Evolutionary conservation across 2,329 filamentous ascomycete genomes (phyloP).

Genomic region (Botrytis pseudocinerea): DNA sequence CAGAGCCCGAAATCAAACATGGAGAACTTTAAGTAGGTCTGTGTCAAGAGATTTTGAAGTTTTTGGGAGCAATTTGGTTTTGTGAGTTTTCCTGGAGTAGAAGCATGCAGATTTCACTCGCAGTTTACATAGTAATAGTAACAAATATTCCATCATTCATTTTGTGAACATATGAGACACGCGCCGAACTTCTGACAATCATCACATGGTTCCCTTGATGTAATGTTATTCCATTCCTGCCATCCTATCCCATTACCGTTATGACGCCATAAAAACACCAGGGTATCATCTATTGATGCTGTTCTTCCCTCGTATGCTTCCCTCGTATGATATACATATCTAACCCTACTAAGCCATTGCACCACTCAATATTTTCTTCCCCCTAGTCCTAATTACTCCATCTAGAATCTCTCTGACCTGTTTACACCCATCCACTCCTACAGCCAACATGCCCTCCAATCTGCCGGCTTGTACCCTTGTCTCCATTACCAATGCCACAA

Average conservation of each 20-base stretch:
- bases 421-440: conserved; percentile 88
- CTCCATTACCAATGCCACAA: conserved; percentile 82
- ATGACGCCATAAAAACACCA: conserved; percentile 24
- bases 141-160: conserved; percentile 7
- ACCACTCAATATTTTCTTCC: conserved; percentile 61
- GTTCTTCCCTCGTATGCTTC: conserved; percentile 7
- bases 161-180: neutral
- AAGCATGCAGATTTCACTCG: neutral
- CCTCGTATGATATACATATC: neutral
- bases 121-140: neutral
- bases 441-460: conserved; percentile 88
- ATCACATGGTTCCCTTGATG: neutral
- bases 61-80: neutral
- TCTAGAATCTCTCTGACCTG: conserved; percentile 82
- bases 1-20: conserved; percentile 25
- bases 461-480: conserved; percentile 79
- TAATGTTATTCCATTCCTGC: neutral
- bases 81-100: neutral
- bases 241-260: conserved; percentile 5
- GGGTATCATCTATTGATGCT: conserved; percentile 26
- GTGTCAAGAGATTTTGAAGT: neutral
- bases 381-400: conserved; percentile 71
- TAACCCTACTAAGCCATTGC: conserved; percentile 3
- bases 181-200: neutral
- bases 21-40: conserved; percentile 21